Conservation (phyloP, 1,284 basidiomycete genomes). For the Ganoderma meredithae region DNA sequence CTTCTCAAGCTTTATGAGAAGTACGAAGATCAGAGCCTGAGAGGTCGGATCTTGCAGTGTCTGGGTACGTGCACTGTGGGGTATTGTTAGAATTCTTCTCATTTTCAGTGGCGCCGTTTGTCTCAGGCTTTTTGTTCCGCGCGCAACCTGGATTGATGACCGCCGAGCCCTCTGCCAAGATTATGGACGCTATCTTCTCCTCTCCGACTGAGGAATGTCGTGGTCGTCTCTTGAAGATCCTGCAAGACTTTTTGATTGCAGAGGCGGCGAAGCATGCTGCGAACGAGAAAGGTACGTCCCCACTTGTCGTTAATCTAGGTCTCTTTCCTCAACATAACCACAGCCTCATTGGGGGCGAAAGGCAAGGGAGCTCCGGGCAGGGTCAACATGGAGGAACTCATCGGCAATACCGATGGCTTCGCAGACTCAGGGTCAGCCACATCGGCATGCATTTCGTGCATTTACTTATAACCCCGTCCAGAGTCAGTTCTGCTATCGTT, state of each 20-base stretch:
- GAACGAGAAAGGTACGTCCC: conserved; percentile 67
- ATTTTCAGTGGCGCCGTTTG: background rate
- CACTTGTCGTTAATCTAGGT: background rate
- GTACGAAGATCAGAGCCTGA: conserved; percentile 59
- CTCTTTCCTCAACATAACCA: background rate
- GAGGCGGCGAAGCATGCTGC: conserved; percentile 80
- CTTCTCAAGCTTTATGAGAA: conserved; percentile 78
- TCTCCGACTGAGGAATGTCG: conserved; percentile 76
- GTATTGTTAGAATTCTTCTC: conserved; percentile 5
- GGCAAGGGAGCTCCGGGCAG: conserved; percentile 53
- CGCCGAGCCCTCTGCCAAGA: conserved; percentile 73
- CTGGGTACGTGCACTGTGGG: conserved; percentile 61
- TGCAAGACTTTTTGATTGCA: conserved; percentile 89
- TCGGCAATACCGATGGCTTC: conserved; percentile 93
- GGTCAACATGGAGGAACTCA: conserved; percentile 90
- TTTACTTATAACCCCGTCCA: conserved; percentile 41
- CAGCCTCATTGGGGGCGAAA: conserved; percentile 47
- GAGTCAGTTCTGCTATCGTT: conserved; percentile 92
- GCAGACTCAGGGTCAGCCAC: conserved; percentile 89
- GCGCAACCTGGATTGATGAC: conserved; percentile 92
- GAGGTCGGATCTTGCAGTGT: conserved; percentile 79
- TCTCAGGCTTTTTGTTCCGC: conserved; percentile 86
- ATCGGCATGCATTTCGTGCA: background rate
- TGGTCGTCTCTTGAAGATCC: conserved; percentile 81
- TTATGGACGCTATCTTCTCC: conserved; percentile 89